phyloP scores from a whole-genome alignment of 2,329 filamentous ascomycete species.

The Trichoderma lentiforme region DNA sequence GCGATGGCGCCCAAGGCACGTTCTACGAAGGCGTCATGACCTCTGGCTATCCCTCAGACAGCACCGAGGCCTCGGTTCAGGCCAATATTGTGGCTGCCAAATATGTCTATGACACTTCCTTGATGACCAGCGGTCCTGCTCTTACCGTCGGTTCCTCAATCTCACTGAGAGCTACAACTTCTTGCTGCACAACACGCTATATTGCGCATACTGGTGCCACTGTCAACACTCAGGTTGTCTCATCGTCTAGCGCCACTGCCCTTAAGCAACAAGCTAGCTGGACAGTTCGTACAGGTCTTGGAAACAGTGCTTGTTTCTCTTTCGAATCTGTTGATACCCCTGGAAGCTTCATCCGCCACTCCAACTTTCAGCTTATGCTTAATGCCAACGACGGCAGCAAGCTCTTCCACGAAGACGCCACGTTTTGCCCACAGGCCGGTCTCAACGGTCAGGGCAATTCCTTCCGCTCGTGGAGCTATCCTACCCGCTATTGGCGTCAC shows the following conservation, averaged over 20 bases:
- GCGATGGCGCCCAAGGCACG: background rate
- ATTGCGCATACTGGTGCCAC: conserved; percentile 6
- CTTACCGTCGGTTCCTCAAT: background rate
- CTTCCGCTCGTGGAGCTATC: background rate
- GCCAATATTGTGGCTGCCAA: conserved; percentile 6
- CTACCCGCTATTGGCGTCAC: background rate
- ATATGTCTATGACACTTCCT: background rate
- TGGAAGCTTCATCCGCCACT: background rate
- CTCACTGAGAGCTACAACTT: background rate
- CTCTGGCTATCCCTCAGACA: background rate
- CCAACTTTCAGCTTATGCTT: background rate
- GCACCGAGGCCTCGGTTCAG: background rate
- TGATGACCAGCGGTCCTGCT: background rate
- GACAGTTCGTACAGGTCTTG: background rate
- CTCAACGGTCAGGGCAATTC: conserved; percentile 9
- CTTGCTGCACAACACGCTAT: conserved; percentile 9
- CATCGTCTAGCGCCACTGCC: conserved; percentile 3
- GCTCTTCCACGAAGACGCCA: background rate
- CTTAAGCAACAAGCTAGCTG: conserved; percentile 13
- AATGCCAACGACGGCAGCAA: conserved; percentile 3
- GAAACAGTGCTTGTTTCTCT: conserved; percentile 4
- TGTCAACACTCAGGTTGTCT: conserved; percentile 6
- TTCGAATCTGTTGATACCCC: conserved; percentile 1
- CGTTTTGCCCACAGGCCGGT: background rate
- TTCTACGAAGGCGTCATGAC: conserved; percentile 13